Evolutionary conservation across 140 eudicot species (phyloP).

Genomic region (Senecio squalidus): DNA sequence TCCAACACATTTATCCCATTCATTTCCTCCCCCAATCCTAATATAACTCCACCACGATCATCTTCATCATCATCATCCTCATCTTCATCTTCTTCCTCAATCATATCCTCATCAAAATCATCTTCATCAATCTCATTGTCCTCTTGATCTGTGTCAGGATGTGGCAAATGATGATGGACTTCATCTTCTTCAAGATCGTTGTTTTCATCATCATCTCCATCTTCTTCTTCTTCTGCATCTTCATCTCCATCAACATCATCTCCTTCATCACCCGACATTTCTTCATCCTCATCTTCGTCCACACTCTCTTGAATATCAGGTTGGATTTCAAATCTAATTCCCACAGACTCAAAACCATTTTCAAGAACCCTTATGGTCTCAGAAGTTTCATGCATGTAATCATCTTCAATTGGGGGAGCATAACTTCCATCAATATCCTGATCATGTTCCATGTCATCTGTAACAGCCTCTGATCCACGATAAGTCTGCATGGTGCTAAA

Average conservation of each 20-base stretch:
- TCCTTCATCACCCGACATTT: slow-evolving; percentile 83
- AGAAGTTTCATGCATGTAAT: slow-evolving; percentile 87
- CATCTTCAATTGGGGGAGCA: slow-evolving; percentile 76
- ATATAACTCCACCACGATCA: slow-evolving; percentile 81
- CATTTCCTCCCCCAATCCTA: slow-evolving; percentile 85
- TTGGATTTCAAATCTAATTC: background rate
- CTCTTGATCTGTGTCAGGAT: slow-evolving; percentile 86
- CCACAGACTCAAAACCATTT: background rate
- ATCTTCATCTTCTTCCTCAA: slow-evolving; percentile 94
- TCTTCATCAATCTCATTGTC: slow-evolving; percentile 84
- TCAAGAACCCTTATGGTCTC: slow-evolving; percentile 42
- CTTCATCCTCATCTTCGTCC: slow-evolving; percentile 82
- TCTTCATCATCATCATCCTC: slow-evolving; percentile 91
- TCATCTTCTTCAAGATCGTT: slow-evolving; percentile 84
- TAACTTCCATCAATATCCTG: slow-evolving; percentile 86
- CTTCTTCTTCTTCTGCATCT: slow-evolving; percentile 10
- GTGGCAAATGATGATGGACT: slow-evolving; percentile 65
- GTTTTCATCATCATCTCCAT: slow-evolving; percentile 73
- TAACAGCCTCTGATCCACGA: slow-evolving; percentile 83
- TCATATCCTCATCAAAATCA: slow-evolving; percentile 91
- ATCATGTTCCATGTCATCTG: slow-evolving; percentile 98
- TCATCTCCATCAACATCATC: slow-evolving; percentile 86
- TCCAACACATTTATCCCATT: slow-evolving; percentile 94
- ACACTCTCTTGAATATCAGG: slow-evolving; percentile 20
- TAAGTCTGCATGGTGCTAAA: slow-evolving; percentile 47